Percentiles rank a stretch among this genome's conserved stretches.
Conservation (phyloP, 495 filamentous ascomycete genomes). For the Neurospora discreta region DNA sequence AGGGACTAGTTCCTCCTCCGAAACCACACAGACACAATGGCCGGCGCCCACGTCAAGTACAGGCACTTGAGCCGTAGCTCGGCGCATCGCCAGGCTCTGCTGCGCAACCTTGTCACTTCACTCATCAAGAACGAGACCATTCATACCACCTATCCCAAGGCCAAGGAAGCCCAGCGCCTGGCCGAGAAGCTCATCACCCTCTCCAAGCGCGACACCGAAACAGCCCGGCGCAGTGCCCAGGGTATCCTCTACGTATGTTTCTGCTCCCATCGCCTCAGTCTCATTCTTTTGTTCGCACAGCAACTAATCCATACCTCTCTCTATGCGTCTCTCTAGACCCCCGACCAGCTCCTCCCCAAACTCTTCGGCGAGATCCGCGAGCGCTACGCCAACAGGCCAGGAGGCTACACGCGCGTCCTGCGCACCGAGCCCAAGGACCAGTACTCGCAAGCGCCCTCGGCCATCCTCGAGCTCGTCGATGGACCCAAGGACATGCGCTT, state of each 20-base stretch:
- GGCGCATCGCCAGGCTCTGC: slow-evolving; percentile 79
- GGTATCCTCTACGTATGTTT: slow-evolving; percentile 71
- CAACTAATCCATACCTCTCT: background rate
- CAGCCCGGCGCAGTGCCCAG: slow-evolving; percentile 52
- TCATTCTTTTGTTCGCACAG: background rate
- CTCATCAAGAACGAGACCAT: slow-evolving; percentile 88
- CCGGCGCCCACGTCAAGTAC: slow-evolving; percentile 73
- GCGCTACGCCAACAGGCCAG: slow-evolving; percentile 70
- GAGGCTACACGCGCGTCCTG: slow-evolving; percentile 90
- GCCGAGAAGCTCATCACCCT: slow-evolving; percentile 91
- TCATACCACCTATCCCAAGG: slow-evolving; percentile 88
- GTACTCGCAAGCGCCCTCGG: slow-evolving; percentile 71
- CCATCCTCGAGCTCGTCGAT: slow-evolving; percentile 94
- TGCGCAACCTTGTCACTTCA: slow-evolving; percentile 94
- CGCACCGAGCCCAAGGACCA: slow-evolving; percentile 70
- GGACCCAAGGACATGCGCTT: slow-evolving; percentile 93
- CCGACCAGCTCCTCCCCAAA: slow-evolving; percentile 63
- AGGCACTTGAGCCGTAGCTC: slow-evolving; percentile 75
- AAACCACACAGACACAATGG: slow-evolving; percentile 45
- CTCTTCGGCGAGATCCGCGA: slow-evolving; percentile 73
- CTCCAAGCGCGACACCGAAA: slow-evolving; percentile 81
- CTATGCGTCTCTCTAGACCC: slow-evolving; percentile 19
- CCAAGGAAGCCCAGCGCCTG: slow-evolving; percentile 87
- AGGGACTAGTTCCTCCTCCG: slow-evolving; percentile 8
- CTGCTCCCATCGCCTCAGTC: background rate